Base-by-base conservation (phyloP, 2,329 filamentous ascomycete species). In the Paraphoma chrysanthemicola region DNA sequence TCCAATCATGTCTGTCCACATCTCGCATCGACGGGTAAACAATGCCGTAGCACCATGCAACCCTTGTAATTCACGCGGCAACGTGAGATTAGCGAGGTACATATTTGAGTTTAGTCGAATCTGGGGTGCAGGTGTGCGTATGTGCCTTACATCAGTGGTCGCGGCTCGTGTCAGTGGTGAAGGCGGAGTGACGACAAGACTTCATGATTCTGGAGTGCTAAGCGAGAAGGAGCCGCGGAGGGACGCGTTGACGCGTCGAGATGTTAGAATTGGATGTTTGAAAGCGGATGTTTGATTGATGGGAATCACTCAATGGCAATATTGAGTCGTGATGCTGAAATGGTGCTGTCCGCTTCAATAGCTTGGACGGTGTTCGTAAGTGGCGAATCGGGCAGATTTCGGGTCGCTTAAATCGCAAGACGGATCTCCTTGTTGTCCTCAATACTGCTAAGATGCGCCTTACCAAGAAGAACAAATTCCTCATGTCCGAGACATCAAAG, bases 121-220 rank as follows among this genome's bases (percentile, higher is more conserved):
- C 50, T 54, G 60, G 60, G 57, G 60, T 62, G 45, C 54, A 36
- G 9, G 33, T 36, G 14, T 36, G 14, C 10, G 10, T 51, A 33
- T 43, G 31, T 62, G 50, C 56, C 59, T 57, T 47, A 53, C 41
- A 51, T 55, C 48, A 59, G 53, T 16, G 18, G 8, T 42, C 41
- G 42, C 50, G 41, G 31, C 44, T 31, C 44, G 43, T 38, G 44
- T 30, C 18, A 17, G 17, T 5, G 44, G 33, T n/a, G 60, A 17
- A 42, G 39, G 16, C 3, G 39, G n/a, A 16, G 39, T 62, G 60
- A 62, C 59, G 51, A 56, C 57, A 62, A 52, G 51, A 62, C 54
- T 62, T 38, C 17, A 51, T 53, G 30, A n/a, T 47, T 59, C 45
- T 41, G 54, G 57, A 51, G 43, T 53, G 48, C 41, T 62, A 62